A percentile compares a stretch with the other conserved stretches of the same genome.
Conservation (phyloP, 495 filamentous ascomycete genomes). For the Cercophora scortea region DNA sequence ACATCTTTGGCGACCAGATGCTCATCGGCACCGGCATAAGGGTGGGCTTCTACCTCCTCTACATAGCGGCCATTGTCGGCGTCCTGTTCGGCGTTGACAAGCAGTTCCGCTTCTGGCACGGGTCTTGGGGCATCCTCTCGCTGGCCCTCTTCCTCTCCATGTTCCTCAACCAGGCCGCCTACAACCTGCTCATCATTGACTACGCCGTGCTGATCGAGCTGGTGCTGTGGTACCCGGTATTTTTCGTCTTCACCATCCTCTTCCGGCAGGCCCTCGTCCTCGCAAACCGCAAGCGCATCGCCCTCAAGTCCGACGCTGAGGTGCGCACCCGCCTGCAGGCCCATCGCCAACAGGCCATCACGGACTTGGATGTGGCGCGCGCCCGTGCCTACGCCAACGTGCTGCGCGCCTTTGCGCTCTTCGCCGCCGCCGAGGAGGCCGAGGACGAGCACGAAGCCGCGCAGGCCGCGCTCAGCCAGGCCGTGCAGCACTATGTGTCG, state of each 20-base stretch:
- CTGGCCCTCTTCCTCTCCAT: constrained; percentile 21
- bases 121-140: constrained; percentile 20
- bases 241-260: constrained; percentile 20
- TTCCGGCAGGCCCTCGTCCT: constrained; percentile 20
- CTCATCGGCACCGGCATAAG: constrained; percentile 24
- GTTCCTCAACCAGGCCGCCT: constrained; percentile 18
- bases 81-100: constrained; percentile 23
- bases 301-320: constrained; percentile 10
- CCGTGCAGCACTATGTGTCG: constrained; percentile 18
- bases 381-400: constrained; percentile 19
- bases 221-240: constrained; percentile 26
- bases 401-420: constrained; percentile 16
- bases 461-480: constrained; percentile 8
- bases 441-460: constrained; percentile 12
- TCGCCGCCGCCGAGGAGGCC: constrained; percentile 18
- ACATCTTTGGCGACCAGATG: constrained; percentile 27
- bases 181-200: constrained; percentile 23
- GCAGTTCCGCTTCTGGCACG: constrained; percentile 25
- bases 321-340: constrained; percentile 12
- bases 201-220: constrained; percentile 23
- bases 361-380: constrained; percentile 11
- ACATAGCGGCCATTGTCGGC: constrained; percentile 19
- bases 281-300: neutral
- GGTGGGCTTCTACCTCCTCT: constrained; percentile 24
- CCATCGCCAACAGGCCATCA: constrained; percentile 7